Percentiles rank a stretch among this genome's conserved stretches.
Evolutionary conservation across 1,284 basidiomycete species (phyloP).

Genomic region (Sanghuangporus baumii): DNA sequence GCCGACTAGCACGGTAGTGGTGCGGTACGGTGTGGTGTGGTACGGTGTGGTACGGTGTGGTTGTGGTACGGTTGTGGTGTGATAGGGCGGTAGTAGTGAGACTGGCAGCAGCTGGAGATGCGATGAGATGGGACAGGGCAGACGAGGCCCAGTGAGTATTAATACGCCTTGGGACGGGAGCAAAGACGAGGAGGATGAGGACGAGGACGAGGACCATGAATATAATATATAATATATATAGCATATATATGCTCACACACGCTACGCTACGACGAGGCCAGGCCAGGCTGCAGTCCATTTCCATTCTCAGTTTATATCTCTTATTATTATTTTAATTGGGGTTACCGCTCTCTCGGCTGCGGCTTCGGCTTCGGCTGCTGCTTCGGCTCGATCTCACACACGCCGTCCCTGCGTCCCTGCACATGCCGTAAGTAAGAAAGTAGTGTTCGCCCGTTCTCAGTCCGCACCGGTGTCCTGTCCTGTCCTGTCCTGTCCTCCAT

Average conservation of each 20-base stretch:
- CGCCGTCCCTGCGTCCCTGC: too few relatives aligned
- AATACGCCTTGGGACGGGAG: slow-evolving; percentile 6
- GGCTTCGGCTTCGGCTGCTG: neutral
- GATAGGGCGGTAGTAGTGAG: too few relatives aligned
- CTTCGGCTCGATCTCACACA: neutral
- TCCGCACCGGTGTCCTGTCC: neutral
- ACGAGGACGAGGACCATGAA: too few relatives aligned
- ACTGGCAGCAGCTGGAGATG: neutral
- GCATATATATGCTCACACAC: neutral
- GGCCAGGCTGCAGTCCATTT: neutral
- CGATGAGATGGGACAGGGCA: neutral
- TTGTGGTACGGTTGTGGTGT: too few relatives aligned
- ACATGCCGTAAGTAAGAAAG: too few relatives aligned
- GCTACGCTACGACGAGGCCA: too few relatives aligned
- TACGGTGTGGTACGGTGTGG: too few relatives aligned
- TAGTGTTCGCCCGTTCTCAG: neutral
- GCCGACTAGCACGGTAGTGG: too few relatives aligned
- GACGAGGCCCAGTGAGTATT: neutral
- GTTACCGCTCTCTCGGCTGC: neutral
- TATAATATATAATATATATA: too few relatives aligned
- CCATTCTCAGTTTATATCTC: neutral
- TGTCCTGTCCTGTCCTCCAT: too few relatives aligned
- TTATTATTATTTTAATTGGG: neutral
- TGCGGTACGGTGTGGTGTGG: neutral
- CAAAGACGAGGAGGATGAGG: neutral